Evolutionary conservation across 2,329 filamentous ascomycete species (phyloP).

Genomic region (Stemphylium beticola): DNA sequence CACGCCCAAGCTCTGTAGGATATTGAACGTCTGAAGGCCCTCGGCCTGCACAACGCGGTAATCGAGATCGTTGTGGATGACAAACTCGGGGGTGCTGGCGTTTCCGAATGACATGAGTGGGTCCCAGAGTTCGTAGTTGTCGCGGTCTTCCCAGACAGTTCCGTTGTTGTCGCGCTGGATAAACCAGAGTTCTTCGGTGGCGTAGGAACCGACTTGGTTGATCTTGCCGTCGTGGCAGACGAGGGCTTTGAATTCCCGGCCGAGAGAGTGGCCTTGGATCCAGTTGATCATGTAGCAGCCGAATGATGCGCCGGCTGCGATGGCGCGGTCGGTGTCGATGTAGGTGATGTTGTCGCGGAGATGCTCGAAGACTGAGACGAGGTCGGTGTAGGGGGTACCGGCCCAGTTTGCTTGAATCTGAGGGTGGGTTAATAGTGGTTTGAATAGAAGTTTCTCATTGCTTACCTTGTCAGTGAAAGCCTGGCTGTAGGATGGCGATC

Average conservation of each 20-base stretch:
- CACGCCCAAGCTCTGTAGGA: slow-evolving; percentile 76
- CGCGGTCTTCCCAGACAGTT: slow-evolving; percentile 47
- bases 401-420: slow-evolving; percentile 80
- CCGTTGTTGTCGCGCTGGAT: slow-evolving; percentile 55
- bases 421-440: background rate
- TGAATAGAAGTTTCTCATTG: background rate
- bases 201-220: slow-evolving; percentile 59
- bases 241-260: slow-evolving; percentile 83
- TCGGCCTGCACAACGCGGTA: slow-evolving; percentile 88
- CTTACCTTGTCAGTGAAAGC: slow-evolving; percentile 69
- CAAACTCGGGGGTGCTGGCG: slow-evolving; percentile 85
- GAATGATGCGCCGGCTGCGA: slow-evolving; percentile 70
- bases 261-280: slow-evolving; percentile 86
- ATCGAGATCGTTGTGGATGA: slow-evolving; percentile 87
- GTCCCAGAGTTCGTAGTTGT: slow-evolving; percentile 64
- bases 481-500: slow-evolving; percentile 82
- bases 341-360: slow-evolving; percentile 69
- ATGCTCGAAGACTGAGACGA: slow-evolving; percentile 79
- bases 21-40: slow-evolving; percentile 83
- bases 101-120: slow-evolving; percentile 64
- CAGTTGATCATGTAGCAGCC: slow-evolving; percentile 66
- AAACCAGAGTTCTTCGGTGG: slow-evolving; percentile 61
- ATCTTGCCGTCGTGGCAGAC: slow-evolving; percentile 89
- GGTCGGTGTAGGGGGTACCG: slow-evolving; percentile 79
- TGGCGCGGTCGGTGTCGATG: slow-evolving; percentile 72